These are phyloP conservation scores for Atkinsonella texensis DNA, from an alignment of 2,329 filamentous ascomycete genomes.

Conservation along the genomic window DNA sequence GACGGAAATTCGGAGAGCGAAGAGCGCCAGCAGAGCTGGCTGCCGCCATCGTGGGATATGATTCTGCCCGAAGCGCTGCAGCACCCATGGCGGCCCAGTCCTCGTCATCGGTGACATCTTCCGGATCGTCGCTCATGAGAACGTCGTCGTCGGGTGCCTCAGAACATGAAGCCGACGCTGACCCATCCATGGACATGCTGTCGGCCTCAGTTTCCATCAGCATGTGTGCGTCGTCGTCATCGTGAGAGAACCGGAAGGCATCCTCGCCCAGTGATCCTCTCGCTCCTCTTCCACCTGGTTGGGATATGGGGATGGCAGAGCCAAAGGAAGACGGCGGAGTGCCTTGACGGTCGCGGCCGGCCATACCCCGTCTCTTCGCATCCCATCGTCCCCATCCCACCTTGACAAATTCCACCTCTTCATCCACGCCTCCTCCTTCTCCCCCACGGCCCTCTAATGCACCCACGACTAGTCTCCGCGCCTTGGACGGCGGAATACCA, in stretches of 20 bases:
- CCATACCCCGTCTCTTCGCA: conserved; percentile 60
- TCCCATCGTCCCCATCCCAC: conserved; percentile 97
- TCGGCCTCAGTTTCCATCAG: conserved; percentile 76
- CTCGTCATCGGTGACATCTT: conserved; percentile 87
- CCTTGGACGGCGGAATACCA: conserved; percentile 77
- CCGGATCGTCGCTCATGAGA: conserved; percentile 60
- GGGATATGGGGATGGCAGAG: conserved; percentile 45
- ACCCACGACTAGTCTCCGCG: conserved; percentile 80
- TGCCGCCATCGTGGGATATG: conserved; percentile 43
- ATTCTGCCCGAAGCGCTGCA: conserved; percentile 62
- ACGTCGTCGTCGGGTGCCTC: conserved; percentile 59
- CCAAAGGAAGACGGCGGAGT: conserved; percentile 30
- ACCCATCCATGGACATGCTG: conserved; percentile 79
- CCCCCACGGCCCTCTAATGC: conserved; percentile 72
- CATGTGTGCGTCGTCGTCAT: conserved; percentile 54
- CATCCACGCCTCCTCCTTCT: conserved; percentile 48
- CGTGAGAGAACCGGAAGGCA: conserved; percentile 65
- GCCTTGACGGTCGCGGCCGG: conserved; percentile 32
- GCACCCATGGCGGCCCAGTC: conserved; percentile 89
- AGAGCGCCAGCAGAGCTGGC: conserved; percentile 40
- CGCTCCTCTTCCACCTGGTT: conserved; percentile 28
- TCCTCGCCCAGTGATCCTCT: conserved; percentile 54
- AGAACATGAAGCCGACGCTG: conserved; percentile 61
- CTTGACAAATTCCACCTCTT: conserved; percentile 80
- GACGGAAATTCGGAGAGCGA: conserved; percentile 33